Evolutionary conservation across 352 stramenopile species (phyloP).

Genomic region (Pythium grandisporangium): DNA sequence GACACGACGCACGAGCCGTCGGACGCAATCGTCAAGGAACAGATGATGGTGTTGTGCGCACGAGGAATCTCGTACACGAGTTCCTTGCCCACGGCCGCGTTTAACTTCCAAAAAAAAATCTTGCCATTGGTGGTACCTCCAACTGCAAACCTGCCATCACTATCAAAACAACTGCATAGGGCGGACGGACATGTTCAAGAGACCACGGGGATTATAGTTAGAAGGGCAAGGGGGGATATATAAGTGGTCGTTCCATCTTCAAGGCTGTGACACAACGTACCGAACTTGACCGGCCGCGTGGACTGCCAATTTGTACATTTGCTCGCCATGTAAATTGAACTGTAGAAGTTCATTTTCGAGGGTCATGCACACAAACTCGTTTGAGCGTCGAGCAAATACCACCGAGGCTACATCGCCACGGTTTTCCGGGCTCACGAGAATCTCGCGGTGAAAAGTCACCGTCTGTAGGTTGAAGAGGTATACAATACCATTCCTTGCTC

Average conservation of each 20-base stretch:
- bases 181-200: not conserved
- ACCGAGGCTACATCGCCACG: slow-evolving; percentile 38
- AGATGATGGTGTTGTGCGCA: slow-evolving; percentile 56
- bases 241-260: no score
- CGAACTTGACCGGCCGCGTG: slow-evolving; percentile 38
- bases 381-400: slow-evolving; percentile 35
- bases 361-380: slow-evolving; percentile 56
- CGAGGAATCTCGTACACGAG: slow-evolving; percentile 51
- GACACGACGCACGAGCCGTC: slow-evolving; percentile 52
- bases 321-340: slow-evolving; percentile 36
- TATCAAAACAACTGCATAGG: slow-evolving; percentile 46
- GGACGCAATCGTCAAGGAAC: slow-evolving; percentile 37
- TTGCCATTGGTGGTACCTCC: slow-evolving; percentile 51
- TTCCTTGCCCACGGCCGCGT: slow-evolving; percentile 23
- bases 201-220: not conserved
- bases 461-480: slow-evolving; percentile 39
- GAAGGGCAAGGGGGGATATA: no score
- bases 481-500: slow-evolving; percentile 40
- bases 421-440: slow-evolving; percentile 22
- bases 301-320: slow-evolving; percentile 40
- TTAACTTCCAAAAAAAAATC: slow-evolving; percentile 64
- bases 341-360: slow-evolving; percentile 62
- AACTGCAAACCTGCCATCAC: slow-evolving; percentile 59
- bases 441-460: slow-evolving; percentile 14
- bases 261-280: slow-evolving; percentile 17